Evolutionary conservation across 768 basidiomycete genomes (phyloP), one percentile per base, ranked within the genome.

Genomic region (Collybia sp.): DNA sequence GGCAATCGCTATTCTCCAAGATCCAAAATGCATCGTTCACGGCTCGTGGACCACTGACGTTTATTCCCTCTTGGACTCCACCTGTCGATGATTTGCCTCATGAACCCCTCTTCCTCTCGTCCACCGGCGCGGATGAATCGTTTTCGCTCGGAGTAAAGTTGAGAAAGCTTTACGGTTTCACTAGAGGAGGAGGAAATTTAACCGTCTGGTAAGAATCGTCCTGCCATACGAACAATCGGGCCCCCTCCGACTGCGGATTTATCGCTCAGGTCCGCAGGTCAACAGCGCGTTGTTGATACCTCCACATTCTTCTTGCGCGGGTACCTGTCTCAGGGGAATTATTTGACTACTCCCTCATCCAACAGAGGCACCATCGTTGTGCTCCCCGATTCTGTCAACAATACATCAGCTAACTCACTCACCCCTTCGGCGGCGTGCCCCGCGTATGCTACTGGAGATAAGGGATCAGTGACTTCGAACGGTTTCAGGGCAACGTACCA

Each of bases 241-340:
- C 2, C 11, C 12, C 30, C 16, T 9, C 40, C 16, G 12, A 15
- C 13, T 12, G 9, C n/a, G 49, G 12, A 31, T n/a, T 10, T 30
- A 32, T 17, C 38, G n/a, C 15, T 25, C 16, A 73, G 72, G 72
- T 55, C 70, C 30, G 71, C 71, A 0, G 53, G 58, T 1, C 67
- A 74, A 50, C 71, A 73, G 45, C 68, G 71, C 18, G 63, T 65
- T 5, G 43, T 73, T 11, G 72, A 72, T 47, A 74, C 71, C 2
- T 66, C 70, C 1, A 60, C 59, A 0, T 69, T 61, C 49, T 72
- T 71, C 46, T 10, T 68, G 0, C 61, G 65, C 3, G 72, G 72
- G 2, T 73, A 73, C 46, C 64, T 74, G 25, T 66, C 69, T 0
- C 66, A 68, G 35, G 72, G 72, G 2, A 68, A 68, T 45, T 74